A percentile compares a stretch with the other conserved stretches of the same genome.
Evolutionary conservation across 495 filamentous ascomycete genomes (phyloP).

Genomic region (Lepidopterella palustris): DNA sequence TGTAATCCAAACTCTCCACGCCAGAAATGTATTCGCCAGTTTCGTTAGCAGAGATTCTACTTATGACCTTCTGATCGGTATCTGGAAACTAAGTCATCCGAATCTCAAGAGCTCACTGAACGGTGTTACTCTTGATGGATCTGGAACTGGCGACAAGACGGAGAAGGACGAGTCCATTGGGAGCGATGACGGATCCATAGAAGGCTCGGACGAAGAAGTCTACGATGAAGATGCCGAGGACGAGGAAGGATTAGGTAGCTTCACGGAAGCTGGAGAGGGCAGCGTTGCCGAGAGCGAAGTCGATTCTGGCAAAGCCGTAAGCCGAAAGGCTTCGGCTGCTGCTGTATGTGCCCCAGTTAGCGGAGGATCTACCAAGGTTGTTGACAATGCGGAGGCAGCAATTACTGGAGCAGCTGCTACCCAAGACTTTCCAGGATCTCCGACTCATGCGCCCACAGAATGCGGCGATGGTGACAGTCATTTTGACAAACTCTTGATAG

Average conservation of each 20-base stretch:
- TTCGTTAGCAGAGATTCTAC: conserved; percentile 91
- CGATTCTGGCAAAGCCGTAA: conserved; percentile 48
- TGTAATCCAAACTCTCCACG: conserved; percentile 91
- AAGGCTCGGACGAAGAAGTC: conserved; percentile 53
- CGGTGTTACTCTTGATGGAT: conserved; percentile 70
- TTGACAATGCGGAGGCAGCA: conserved; percentile 49
- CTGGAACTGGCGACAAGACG: conserved; percentile 79
- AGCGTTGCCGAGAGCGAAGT: conserved; percentile 57
- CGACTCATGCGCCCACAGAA: conserved; percentile 73
- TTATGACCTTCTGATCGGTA: conserved; percentile 92
- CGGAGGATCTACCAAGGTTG: conserved; percentile 40
- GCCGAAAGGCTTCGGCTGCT: conserved; percentile 63
- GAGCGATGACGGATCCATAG: conserved; percentile 46
- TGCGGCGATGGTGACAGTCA: conserved; percentile 70
- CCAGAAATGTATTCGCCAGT: conserved; percentile 91
- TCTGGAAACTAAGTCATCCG: conserved; percentile 96
- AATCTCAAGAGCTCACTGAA: conserved; percentile 81
- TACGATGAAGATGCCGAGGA: conserved; percentile 61
- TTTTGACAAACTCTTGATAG: conserved; percentile 76
- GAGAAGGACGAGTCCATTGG: conserved; percentile 66
- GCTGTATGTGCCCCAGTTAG: conserved; percentile 37
- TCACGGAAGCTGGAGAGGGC: conserved; percentile 54
- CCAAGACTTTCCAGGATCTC: conserved; percentile 79
- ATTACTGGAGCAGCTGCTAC: conserved; percentile 44
- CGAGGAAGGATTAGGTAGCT: conserved; percentile 51